Evolutionary conservation across 352 stramenopile species (phyloP).

Genomic region (Pseudoperonospora humuli): DNA sequence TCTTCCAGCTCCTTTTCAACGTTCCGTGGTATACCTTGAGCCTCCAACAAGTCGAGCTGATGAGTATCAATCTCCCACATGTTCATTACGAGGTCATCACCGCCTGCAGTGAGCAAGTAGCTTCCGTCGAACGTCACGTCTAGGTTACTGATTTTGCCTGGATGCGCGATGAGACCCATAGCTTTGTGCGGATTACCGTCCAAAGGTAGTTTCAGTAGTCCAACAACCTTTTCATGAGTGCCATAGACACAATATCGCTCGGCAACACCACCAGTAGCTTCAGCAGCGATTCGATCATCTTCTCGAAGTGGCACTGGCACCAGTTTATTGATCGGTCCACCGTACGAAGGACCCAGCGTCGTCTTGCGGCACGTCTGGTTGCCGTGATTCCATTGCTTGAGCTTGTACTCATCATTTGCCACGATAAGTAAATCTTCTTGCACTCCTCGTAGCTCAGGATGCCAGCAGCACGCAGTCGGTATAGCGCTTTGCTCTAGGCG

Average conservation of each 20-base stretch:
- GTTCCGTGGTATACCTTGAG: conserved; percentile 13
- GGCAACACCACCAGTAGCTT: no score
- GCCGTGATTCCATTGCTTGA: conserved; percentile 89
- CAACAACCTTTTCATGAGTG: no score
- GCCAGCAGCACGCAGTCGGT: no score
- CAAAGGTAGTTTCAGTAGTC: conserved; percentile 81
- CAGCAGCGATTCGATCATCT: no score
- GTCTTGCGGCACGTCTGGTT: conserved; percentile 89
- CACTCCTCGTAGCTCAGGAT: conserved; percentile 54
- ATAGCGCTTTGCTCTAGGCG: no score
- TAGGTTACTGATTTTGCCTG: conserved; percentile 80
- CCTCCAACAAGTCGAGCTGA: conserved; percentile 69
- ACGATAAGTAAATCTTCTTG: conserved; percentile 87
- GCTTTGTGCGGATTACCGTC: conserved; percentile 89
- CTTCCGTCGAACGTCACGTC: conserved; percentile 80
- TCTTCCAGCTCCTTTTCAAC: conserved; percentile 9
- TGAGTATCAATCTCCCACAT: conserved; percentile 88
- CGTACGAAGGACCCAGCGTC: conserved; percentile 83
- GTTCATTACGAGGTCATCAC: conserved; percentile 86
- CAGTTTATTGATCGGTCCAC: no score
- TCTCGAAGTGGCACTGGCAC: no score
- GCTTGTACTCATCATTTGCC: conserved; percentile 90
- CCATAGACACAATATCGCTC: no score
- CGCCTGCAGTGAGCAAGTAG: conserved; percentile 84
- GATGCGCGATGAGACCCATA: conserved; percentile 91